Percentiles rank a stretch among this genome's conserved stretches.
phyloP scores from a whole-genome alignment of 768 basidiomycete genomes.

The Agrocybe praecox region DNA sequence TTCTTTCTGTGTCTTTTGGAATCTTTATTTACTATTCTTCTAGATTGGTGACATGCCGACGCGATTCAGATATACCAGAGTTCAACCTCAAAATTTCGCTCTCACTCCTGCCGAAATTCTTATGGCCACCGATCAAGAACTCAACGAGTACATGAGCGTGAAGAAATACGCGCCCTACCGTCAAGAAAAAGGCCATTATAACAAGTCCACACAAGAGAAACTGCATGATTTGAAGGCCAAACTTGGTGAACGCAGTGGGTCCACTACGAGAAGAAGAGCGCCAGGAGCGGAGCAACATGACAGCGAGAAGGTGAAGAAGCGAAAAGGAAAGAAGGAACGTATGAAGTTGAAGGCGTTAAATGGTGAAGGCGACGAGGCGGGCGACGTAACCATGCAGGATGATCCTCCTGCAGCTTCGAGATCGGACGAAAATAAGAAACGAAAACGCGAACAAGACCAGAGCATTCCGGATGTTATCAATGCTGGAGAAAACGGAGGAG shows the following conservation, averaged over 20 bases:
- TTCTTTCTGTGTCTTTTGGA: background rate
- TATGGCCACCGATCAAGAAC: slow-evolving; percentile 87
- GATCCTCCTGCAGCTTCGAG: slow-evolving; percentile 24
- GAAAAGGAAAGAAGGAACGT: slow-evolving; percentile 74
- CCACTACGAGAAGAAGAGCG: slow-evolving; percentile 10
- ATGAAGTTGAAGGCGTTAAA: slow-evolving; percentile 47
- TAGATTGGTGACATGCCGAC: slow-evolving; percentile 91
- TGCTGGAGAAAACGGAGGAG: slow-evolving; percentile 15
- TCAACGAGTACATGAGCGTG: slow-evolving; percentile 89
- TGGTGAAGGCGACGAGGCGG: slow-evolving; percentile 22
- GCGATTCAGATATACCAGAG: slow-evolving; percentile 88
- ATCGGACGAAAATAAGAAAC: slow-evolving; percentile 40
- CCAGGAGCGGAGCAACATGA: slow-evolving; percentile 12
- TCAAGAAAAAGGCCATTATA: slow-evolving; percentile 58
- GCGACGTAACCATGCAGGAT: slow-evolving; percentile 29
- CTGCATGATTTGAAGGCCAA: slow-evolving; percentile 73
- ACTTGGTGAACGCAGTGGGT: slow-evolving; percentile 45
- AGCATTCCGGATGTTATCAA: background rate
- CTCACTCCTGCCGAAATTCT: slow-evolving; percentile 87
- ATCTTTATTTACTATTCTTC: background rate
- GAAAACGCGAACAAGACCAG: slow-evolving; percentile 23
- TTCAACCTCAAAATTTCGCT: slow-evolving; percentile 61
- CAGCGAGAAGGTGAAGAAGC: slow-evolving; percentile 50
- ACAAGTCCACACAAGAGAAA: slow-evolving; percentile 60
- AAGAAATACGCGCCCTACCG: slow-evolving; percentile 94